Evolutionary conservation across 2,329 filamentous ascomycete genomes (phyloP), one percentile per base, ranked within the genome.

Genomic region (Fusarium domesticum): DNA sequence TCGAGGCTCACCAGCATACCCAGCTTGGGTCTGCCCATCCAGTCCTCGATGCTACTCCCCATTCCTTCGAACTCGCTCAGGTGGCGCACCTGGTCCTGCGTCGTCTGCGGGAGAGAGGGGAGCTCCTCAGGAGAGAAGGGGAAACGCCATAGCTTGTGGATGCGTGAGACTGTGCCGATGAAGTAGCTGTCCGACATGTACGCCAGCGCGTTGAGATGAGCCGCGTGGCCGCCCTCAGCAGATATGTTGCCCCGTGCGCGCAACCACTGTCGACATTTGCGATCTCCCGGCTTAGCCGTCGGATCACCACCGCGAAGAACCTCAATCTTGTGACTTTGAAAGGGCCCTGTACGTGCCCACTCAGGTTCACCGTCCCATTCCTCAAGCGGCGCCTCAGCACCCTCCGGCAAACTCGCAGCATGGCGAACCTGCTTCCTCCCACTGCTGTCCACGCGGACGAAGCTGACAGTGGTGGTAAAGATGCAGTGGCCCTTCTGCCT

Each of bases 111-210:
- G 47, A 79, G 65, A 12, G 67, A 62, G n/a, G 76, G 72, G n/a
- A 83, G 71, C 28, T 79, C 73, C 42, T 76, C 68, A 2, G 75
- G 74, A 11, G 71, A 49, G 37, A 74, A 77, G 1, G 78, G 80
- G 64, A 87, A 89, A 12, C 87, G 77, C 78, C 87, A 91, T 28
- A 96, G 76, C 44, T 81, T 78, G 67, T 96, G 91, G 42, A 91
- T 84, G 16, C 89, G 81, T 19, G 84, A 76, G 6, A 96, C 81
- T 2, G 91, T 96, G 31, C 88, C 91, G 65, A 97, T 91, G 69
- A 98, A 97, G 71, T 88, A 93, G 62, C 80, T 87, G 69, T 97
- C 92, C 18, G 84, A 89, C 73, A 97, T 87, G 71, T 97, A 98
- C 18, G 92, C 92, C 50, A 98, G 75, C 7, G 93, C 93, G 30